Conservation (phyloP, 2,329 filamentous ascomycete species). For the Xylaria multiplex region DNA sequence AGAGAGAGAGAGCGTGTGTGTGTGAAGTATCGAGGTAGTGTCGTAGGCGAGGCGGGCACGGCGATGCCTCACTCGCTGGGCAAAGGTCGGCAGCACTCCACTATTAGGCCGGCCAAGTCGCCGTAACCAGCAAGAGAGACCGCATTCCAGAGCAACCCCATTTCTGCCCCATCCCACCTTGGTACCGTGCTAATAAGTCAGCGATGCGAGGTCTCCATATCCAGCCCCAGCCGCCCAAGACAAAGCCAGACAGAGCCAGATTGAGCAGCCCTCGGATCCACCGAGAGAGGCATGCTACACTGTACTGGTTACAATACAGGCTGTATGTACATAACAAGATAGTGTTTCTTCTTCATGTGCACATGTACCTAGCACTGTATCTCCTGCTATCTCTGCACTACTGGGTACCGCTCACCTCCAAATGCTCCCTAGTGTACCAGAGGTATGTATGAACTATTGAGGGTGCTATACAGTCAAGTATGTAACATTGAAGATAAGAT, state of each 20-base stretch:
- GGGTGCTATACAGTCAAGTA: too few species aligned
- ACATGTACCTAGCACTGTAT: slow-evolving; percentile 3
- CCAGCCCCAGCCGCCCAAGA: slow-evolving; percentile 27
- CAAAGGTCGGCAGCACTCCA: slow-evolving; percentile 48
- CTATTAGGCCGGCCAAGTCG: slow-evolving; percentile 50
- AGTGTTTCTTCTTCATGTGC: slow-evolving; percentile 10
- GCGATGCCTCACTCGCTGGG: slow-evolving; percentile 46
- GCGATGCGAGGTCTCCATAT: neutral
- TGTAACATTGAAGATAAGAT: too few species aligned
- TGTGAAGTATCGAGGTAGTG: too few species aligned
- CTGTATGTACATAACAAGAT: neutral
- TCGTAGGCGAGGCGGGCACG: slow-evolving; percentile 38
- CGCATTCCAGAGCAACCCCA: slow-evolving; percentile 38
- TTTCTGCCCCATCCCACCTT: slow-evolving; percentile 38
- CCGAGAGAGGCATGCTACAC: slow-evolving; percentile 29
- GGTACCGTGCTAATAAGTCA: slow-evolving; percentile 31
- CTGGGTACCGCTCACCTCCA: too few species aligned
- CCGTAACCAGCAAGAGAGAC: slow-evolving; percentile 46
- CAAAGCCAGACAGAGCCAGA: slow-evolving; percentile 26
- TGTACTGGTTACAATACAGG: slow-evolving; percentile 3
- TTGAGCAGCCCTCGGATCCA: slow-evolving; percentile 32
- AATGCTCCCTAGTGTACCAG: too few species aligned
- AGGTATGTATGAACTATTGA: too few species aligned
- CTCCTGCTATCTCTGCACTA: neutral
- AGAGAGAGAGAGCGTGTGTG: too few species aligned